Conservation (phyloP, 805 yeast species). For the Lipomyces mesembrius region DNA sequence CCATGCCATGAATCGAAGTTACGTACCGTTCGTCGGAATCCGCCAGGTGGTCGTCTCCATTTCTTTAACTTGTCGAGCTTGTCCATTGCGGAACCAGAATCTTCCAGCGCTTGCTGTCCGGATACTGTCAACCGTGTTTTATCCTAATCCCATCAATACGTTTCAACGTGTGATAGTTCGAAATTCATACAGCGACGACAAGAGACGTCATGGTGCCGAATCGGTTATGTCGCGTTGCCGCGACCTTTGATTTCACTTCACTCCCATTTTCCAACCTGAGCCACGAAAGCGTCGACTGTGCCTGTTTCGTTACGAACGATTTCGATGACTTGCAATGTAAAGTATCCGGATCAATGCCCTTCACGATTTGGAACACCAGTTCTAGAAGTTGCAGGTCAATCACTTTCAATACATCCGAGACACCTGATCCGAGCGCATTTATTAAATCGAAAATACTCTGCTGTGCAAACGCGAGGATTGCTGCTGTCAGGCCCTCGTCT, state of each 20-base stretch:
- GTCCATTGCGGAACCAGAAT: slow-evolving; percentile 59
- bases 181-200: slow-evolving; percentile 49
- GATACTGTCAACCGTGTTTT: slow-evolving; percentile 65
- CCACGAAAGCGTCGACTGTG: slow-evolving; percentile 42
- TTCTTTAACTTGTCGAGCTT: slow-evolving; percentile 69
- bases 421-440: slow-evolving; percentile 68
- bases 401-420: slow-evolving; percentile 66
- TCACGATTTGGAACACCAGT: slow-evolving; percentile 63
- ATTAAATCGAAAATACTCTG: slow-evolving; percentile 77
- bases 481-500: slow-evolving; percentile 68
- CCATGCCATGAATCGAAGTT: background rate
- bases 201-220: slow-evolving; percentile 86
- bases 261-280: slow-evolving; percentile 64
- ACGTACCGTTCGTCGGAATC: slow-evolving; percentile 6
- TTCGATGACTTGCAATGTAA: slow-evolving; percentile 31
- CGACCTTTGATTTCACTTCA: slow-evolving; percentile 54
- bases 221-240: slow-evolving; percentile 77
- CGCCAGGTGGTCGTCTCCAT: slow-evolving; percentile 56
- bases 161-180: background rate
- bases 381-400: slow-evolving; percentile 72
- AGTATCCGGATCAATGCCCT: slow-evolving; percentile 56
- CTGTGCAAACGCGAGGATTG: slow-evolving; percentile 61
- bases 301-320: background rate
- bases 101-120: slow-evolving; percentile 68
- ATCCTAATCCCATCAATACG: slow-evolving; percentile 46